Percentiles rank a stretch among this genome's conserved stretches.
Conservation (phyloP, 2,329 filamentous ascomycete species). For the Microsporum ferrugineum region DNA sequence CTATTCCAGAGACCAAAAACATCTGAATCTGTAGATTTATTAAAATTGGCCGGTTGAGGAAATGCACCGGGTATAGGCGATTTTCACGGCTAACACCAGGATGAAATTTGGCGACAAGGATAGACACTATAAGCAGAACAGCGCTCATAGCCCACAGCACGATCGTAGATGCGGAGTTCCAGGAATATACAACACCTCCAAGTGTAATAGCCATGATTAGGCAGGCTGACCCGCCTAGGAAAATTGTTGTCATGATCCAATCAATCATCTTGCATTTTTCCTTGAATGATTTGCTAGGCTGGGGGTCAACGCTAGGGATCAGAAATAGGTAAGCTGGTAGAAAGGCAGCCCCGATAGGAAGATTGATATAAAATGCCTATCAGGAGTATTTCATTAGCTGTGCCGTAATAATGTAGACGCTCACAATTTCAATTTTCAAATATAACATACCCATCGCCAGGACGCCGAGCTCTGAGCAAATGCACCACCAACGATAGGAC, state of each 20-base stretch:
- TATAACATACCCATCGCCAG: constrained; percentile 25
- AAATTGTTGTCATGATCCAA: constrained; percentile 36
- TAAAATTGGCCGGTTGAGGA: constrained; percentile 31
- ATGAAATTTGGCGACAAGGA: constrained; percentile 31
- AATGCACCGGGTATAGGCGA: constrained; percentile 41
- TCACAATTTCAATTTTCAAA: neutral
- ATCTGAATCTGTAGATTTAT: constrained; percentile 37
- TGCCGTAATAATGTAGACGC: neutral
- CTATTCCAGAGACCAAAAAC: constrained; percentile 17
- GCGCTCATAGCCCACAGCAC: constrained; percentile 39
- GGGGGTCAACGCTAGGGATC: constrained; percentile 23
- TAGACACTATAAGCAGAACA: constrained; percentile 35
- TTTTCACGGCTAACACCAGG: constrained; percentile 34
- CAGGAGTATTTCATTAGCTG: neutral
- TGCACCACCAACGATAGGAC: constrained; percentile 30
- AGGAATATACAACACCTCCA: constrained; percentile 39
- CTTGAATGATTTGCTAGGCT: constrained; percentile 15
- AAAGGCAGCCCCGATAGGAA: constrained; percentile 35
- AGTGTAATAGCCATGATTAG: constrained; percentile 41
- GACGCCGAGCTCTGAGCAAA: constrained; percentile 21
- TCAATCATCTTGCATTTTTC: constrained; percentile 29
- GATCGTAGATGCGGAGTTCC: constrained; percentile 37
- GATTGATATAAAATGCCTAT: constrained; percentile 42
- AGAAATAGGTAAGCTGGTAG: constrained; percentile 35
- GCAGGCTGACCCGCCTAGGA: constrained; percentile 28